These are phyloP conservation scores for Starmerella apicola DNA, from an alignment of 805 yeast species.

Conservation along the genomic window DNA sequence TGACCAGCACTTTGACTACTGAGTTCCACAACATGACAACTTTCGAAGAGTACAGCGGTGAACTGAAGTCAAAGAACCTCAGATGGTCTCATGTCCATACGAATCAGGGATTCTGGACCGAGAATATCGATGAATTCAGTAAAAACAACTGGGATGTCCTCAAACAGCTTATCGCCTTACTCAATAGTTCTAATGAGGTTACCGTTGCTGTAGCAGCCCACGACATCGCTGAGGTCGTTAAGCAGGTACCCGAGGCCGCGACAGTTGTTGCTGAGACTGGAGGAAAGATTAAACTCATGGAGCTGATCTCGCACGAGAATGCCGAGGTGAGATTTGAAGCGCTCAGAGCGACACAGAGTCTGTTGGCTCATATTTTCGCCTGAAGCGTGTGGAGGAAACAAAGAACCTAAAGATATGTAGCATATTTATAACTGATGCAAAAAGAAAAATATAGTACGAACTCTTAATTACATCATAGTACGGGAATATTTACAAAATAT, in stretches of 20 bases:
- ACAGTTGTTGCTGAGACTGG: constrained; percentile 42
- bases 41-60: constrained; percentile 82
- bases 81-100: constrained; percentile 89
- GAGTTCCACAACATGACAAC: constrained; percentile 73
- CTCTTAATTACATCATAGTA: no score
- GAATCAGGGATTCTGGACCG: constrained; percentile 80
- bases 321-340: constrained; percentile 91
- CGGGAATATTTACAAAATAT: no score
- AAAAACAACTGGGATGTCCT: constrained; percentile 64
- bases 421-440: no score
- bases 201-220: constrained; percentile 51
- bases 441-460: no score
- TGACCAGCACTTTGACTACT: constrained; percentile 51
- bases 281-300: constrained; percentile 73
- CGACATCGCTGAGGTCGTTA: constrained; percentile 52
- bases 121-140: constrained; percentile 63
- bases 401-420: no score
- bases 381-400: no score
- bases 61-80: constrained; percentile 63
- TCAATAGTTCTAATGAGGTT: constrained; percentile 23
- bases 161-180: constrained; percentile 40
- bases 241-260: constrained; percentile 49
- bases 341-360: constrained; percentile 82
- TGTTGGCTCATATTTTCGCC: constrained; percentile 70
- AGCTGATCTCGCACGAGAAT: constrained; percentile 63